Evolutionary conservation across 2,329 filamentous ascomycete species (phyloP), one percentile per base, ranked within the genome.

Genomic region (Scedosporium boydii): DNA sequence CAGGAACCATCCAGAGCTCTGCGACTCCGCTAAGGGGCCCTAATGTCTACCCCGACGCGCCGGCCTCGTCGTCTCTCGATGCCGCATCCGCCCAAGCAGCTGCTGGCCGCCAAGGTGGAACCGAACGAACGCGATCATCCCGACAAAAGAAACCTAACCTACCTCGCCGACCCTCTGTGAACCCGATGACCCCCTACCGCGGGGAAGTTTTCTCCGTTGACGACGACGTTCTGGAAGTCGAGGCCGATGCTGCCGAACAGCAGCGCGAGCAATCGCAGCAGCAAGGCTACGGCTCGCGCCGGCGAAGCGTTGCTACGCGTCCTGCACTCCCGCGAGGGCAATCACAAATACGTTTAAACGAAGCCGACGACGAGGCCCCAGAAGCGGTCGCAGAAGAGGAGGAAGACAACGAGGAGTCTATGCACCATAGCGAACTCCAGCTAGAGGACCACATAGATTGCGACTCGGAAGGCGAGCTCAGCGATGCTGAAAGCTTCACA

Each of bases 401-500:
- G 44, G 71, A 73, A 29, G 59, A 62, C n/a, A 62, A 64, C 21
- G 65, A 77, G 10, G 75, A 75, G 14, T 69, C 70, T n/a, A 21
- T 23, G 18, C 59, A 55, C 48, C 69, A 72, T 41, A 78, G 79
- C 46, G 78, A 82, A 69, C 51, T 70, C 69, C 64, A 72, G 64
- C 64, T 66, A 73, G 82, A 82, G 16, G 80, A 80, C 14, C 78
- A 78, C 21, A 75, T 78, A 10, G 83, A 84, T 57, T 84, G 83
- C 51, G 86, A 88, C 9, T 89, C 89, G 21, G 87, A 90, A 38
- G 86, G 78, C 63, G 86, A 89, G 64, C 70, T 93, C 60, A 97
- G 93, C 73, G 95, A 98, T 69, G 90, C 95, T 1, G 95, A 97
- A 76, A 98, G 93, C 77, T 99, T 99, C 73, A 99, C 95, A 0